phyloP scores from a whole-genome alignment of 768 basidiomycete genomes.

The Megacollybia marginata region DNA sequence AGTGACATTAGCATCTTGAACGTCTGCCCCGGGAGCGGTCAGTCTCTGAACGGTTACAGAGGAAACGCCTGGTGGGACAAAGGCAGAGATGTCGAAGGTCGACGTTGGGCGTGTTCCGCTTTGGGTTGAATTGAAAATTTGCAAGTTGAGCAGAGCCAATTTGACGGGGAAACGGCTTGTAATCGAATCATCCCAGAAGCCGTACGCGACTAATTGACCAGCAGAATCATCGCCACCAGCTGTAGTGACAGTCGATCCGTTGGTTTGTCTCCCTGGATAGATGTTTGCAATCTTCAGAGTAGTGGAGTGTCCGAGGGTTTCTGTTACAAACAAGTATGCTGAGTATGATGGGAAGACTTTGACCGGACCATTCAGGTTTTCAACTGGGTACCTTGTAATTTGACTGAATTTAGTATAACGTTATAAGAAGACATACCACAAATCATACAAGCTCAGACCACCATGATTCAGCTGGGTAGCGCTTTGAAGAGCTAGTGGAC shows the following conservation, averaged over 20 bases:
- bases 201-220: conserved; percentile 45
- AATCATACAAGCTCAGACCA: conserved; percentile 35
- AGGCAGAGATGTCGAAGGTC: conserved; percentile 40
- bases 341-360: conserved; percentile 49
- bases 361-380: conserved; percentile 38
- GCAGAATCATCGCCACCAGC: conserved; percentile 37
- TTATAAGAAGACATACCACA: conserved; percentile 26
- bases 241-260: conserved; percentile 47
- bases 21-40: conserved; percentile 42
- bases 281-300: conserved; percentile 39
- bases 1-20: conserved; percentile 33
- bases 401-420: not conserved
- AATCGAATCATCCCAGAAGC: conserved; percentile 34
- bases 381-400: conserved; percentile 36
- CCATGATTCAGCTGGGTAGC: conserved; percentile 43
- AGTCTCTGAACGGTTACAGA: conserved; percentile 32
- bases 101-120: conserved; percentile 29
- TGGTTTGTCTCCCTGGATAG: conserved; percentile 42
- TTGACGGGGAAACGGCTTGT: conserved; percentile 31
- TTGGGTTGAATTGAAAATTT: conserved; percentile 45
- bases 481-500: conserved; percentile 43
- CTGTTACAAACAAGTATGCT: conserved; percentile 43
- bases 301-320: conserved; percentile 37
- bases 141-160: conserved; percentile 40
- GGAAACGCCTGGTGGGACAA: conserved; percentile 19